These are phyloP conservation scores for Xenoacremonium recifei DNA, from an alignment of 2,329 filamentous ascomycete species.

Conservation along the genomic window DNA sequence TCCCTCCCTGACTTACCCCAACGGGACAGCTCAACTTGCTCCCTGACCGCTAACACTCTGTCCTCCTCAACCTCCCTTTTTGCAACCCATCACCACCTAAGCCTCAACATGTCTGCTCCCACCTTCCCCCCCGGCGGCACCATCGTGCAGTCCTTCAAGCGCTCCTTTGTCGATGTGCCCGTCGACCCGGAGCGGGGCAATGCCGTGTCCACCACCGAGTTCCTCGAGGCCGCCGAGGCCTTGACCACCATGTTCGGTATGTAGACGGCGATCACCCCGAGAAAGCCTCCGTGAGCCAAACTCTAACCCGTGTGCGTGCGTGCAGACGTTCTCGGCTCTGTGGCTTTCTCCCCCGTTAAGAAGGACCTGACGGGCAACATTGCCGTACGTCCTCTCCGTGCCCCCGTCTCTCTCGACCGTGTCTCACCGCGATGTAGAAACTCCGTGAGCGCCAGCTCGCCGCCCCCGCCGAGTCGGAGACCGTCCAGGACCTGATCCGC, in stretches of 20 bases:
- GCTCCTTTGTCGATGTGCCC: conserved; percentile 80
- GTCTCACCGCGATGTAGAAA: conserved; percentile 59
- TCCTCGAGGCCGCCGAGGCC: conserved; percentile 87
- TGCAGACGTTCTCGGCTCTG: conserved; percentile 61
- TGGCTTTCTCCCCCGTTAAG: conserved; percentile 89
- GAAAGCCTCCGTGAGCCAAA: not conserved
- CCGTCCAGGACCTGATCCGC: conserved; percentile 77
- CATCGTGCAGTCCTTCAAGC: conserved; percentile 82
- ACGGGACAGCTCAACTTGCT: conserved; percentile 13
- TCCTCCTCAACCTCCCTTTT: conserved; percentile 5
- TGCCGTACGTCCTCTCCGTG: conserved; percentile 58
- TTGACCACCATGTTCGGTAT: conserved; percentile 83
- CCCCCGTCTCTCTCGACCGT: conserved; percentile 14
- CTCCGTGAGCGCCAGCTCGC: conserved; percentile 78
- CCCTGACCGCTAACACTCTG: not conserved
- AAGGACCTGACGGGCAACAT: conserved; percentile 88
- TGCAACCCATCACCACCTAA: conserved; percentile 7
- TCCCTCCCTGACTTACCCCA: conserved; percentile 15
- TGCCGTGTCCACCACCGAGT: conserved; percentile 78
- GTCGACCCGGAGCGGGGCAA: conserved; percentile 71
- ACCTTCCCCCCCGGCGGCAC: conserved; percentile 65
- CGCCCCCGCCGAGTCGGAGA: conserved; percentile 75
- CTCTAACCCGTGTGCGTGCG: conserved; percentile 15
- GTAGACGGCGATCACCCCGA: conserved; percentile 1
- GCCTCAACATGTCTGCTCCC: conserved; percentile 49